Base-by-base conservation (phyloP, 1,284 basidiomycete species). In the Irpex rosettiformis region DNA sequence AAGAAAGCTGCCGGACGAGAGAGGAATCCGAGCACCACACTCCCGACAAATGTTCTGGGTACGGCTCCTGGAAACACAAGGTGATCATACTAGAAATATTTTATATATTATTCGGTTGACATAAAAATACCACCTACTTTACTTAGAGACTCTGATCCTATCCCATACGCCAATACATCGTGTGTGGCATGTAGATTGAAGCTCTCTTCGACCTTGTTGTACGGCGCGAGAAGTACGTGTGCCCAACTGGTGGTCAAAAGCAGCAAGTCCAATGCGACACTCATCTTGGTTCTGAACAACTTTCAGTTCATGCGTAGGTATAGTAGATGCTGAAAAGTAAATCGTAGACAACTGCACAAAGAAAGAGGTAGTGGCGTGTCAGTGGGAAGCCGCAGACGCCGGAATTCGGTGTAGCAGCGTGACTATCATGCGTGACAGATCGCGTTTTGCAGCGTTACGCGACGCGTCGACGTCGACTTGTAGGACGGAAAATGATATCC, bases 151-250 rank as follows among this genome's bases (percentile, higher is more conserved):
- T 69, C 66, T 1, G 75, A 68, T 0, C 68, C 57, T 13, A 89
- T 67, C 8, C 93, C 93, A 65, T 91, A 88, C 75, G 89, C 82
- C 29, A 98, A 77, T 21, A 94, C 79, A 72, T 99, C 96, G 70
- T 97, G 93, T 0, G 82, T 85, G 0, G 94, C 96, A 70, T 99
- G 96, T 4, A 98, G 81, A 62, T 91, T 95, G 79, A 98, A 98
- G 69, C 90, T 93, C 76, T 99, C 96, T 72, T 99, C 97, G 42
- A 99, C 96, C 75, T 99, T 99, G 2, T 92, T 93, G 71, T 91
- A 96, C 0, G 96, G 96, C 2, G 91, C 82, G 4, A 93, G 73
- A 4, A 90, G 63, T 56, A 95, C 87, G 66, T 96, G 89, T 1
- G 72, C 61, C 75, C 83, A 86, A 47, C 81, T 78, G 25, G 84